Evolutionary conservation across 371 early-diverging fungal species (phyloP).

Genomic region (Gilbertella persicaria): DNA sequence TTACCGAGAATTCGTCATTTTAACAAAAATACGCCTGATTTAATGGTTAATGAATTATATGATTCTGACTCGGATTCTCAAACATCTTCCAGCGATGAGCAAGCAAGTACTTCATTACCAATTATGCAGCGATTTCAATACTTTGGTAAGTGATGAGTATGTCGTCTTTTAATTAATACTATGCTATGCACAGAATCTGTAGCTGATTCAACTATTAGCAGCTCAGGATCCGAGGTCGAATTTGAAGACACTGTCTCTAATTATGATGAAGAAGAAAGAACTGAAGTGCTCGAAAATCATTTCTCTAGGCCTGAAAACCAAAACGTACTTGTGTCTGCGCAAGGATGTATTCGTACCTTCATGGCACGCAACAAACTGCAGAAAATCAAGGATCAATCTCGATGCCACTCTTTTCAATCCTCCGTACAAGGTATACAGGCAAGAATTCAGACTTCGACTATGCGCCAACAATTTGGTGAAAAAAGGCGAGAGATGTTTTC

Average conservation of each 20-base stretch:
- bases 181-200: constrained; percentile 3
- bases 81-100: constrained; percentile 13
- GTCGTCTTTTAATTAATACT: not conserved
- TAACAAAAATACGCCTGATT: constrained; percentile 1
- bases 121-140: constrained; percentile 10
- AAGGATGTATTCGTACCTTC: constrained; percentile 19
- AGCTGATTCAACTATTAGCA: constrained; percentile 9
- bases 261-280: constrained; percentile 7
- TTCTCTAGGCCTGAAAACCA: constrained; percentile 16
- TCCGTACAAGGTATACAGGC: constrained; percentile 14
- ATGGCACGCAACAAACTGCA: constrained; percentile 21
- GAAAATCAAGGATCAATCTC: constrained; percentile 22
- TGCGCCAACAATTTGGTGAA: constrained; percentile 17
- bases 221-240: constrained; percentile 19
- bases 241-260: constrained; percentile 1
- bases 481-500: constrained; percentile 17
- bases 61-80: constrained; percentile 23
- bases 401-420: constrained; percentile 16
- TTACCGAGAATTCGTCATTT: constrained; percentile 1
- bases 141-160: not conserved
- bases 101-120: constrained; percentile 1
- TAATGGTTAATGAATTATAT: constrained; percentile 10
- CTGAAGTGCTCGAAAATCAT: constrained; percentile 9
- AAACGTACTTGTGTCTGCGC: constrained; percentile 2
- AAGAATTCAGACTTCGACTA: constrained; percentile 9